phyloP scores from a whole-genome alignment of 345 rosid genomes.

The Sisymbrium irio region DNA sequence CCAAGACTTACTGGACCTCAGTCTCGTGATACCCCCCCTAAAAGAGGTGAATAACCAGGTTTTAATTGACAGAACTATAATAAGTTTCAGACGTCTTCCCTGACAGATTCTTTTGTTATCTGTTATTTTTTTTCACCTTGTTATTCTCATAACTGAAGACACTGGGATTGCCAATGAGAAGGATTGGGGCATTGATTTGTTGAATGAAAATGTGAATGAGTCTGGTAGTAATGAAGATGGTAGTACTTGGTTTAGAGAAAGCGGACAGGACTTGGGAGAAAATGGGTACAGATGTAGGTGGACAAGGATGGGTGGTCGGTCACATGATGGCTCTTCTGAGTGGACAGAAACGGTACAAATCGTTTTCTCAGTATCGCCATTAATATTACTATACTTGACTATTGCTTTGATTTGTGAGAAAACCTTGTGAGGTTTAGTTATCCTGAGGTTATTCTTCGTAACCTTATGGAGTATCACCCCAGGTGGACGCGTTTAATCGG shows the following conservation, averaged over 20 bases:
- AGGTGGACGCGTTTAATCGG: slow-evolving; percentile 72
- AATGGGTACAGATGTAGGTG: slow-evolving; percentile 96
- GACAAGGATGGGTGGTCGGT: slow-evolving; percentile 93
- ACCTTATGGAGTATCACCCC: slow-evolving; percentile 52
- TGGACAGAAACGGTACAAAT: slow-evolving; percentile 89
- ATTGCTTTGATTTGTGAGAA: slow-evolving; percentile 3
- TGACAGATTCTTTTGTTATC: neutral
- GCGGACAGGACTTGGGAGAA: slow-evolving; percentile 79
- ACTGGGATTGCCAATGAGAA: slow-evolving; percentile 98
- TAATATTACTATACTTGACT: neutral
- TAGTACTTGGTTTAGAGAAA: slow-evolving; percentile 85
- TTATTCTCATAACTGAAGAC: slow-evolving; percentile 46
- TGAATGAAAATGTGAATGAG: slow-evolving; percentile 79
- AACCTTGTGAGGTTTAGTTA: neutral
- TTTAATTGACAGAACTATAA: slow-evolving; percentile 8
- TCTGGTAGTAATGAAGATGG: slow-evolving; percentile 91
- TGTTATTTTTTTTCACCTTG: neutral
- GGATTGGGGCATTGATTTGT: slow-evolving; percentile 90
- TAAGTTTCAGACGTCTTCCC: neutral
- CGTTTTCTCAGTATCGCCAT: neutral
- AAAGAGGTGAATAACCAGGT: slow-evolving; percentile 57
- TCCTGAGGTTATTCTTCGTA: slow-evolving; percentile 42
- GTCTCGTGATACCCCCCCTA: slow-evolving; percentile 87
- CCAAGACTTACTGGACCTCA: slow-evolving; percentile 86
- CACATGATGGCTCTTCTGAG: slow-evolving; percentile 74